Percentiles rank a stretch among this genome's conserved stretches.
Conservation (phyloP, 495 filamentous ascomycete genomes). For the Margaritispora aquatica region DNA sequence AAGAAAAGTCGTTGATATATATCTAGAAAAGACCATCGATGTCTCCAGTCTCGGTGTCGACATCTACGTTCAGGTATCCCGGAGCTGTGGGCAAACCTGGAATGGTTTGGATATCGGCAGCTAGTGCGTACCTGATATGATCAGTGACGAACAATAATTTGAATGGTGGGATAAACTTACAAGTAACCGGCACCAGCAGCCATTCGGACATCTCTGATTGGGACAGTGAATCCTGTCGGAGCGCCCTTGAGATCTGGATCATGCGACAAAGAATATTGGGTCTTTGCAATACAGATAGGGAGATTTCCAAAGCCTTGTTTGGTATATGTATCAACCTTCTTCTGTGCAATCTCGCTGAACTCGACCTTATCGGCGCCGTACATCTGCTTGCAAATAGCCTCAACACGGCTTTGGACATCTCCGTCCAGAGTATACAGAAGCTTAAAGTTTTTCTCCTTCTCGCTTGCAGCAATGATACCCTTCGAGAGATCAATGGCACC, state of each 20-base stretch:
- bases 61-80: constrained; percentile 93
- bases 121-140: constrained; percentile 70
- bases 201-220: constrained; percentile 89
- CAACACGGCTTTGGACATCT: constrained; percentile 82
- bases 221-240: constrained; percentile 92
- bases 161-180: constrained; percentile 39
- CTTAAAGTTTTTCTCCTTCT: constrained; percentile 84
- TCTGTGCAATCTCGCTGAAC: constrained; percentile 88
- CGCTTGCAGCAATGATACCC: constrained; percentile 73
- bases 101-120: constrained; percentile 97
- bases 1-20: background rate
- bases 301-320: constrained; percentile 87
- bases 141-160: constrained; percentile 10
- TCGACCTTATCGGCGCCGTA: constrained; percentile 89
- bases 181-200: constrained; percentile 86
- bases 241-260: constrained; percentile 92
- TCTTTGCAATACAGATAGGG: constrained; percentile 96
- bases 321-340: constrained; percentile 92
- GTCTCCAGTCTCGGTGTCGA: constrained; percentile 88
- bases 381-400: constrained; percentile 85
- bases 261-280: constrained; percentile 94
- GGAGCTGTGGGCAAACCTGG: constrained; percentile 92
- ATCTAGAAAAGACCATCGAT: constrained; percentile 86
- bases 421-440: constrained; percentile 79
- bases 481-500: constrained; percentile 88